phyloP scores from a whole-genome alignment of 805 yeast genomes.

The Yamadazyma endophytica region DNA sequence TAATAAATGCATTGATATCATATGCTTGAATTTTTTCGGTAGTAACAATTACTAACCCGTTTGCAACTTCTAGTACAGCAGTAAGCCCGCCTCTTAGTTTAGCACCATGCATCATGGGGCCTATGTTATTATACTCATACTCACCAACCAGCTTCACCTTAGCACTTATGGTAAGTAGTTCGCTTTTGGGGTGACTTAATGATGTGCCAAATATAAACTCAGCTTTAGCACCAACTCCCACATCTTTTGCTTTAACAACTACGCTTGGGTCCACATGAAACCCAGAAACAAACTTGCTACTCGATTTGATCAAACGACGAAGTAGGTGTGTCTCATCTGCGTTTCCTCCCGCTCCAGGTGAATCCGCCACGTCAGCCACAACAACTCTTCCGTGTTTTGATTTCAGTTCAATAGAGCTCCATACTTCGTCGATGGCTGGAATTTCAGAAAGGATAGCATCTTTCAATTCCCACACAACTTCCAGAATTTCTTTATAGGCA shows the following conservation, averaged over 20 bases:
- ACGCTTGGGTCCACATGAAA: constrained; percentile 4
- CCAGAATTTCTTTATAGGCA: constrained; percentile 3
- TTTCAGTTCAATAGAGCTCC: background rate
- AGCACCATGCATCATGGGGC: constrained; percentile 4
- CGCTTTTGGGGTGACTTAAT: constrained; percentile 1
- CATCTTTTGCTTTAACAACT: background rate
- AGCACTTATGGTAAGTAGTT: background rate
- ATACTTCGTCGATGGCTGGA: background rate
- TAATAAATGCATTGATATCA: constrained; percentile 4
- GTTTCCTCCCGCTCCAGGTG: constrained; percentile 3
- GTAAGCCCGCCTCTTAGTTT: constrained; percentile 1
- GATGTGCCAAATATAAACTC: constrained; percentile 1
- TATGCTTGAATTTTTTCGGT: constrained; percentile 6
- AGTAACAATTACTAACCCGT: constrained; percentile 2
- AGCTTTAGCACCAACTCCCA: background rate
- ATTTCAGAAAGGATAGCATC: background rate
- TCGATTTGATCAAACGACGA: background rate
- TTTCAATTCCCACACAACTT: constrained; percentile 2
- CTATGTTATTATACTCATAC: constrained; percentile 1
- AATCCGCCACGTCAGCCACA: constrained; percentile 3
- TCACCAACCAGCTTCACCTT: background rate
- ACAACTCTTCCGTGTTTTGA: constrained; percentile 2
- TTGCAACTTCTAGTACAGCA: constrained; percentile 1
- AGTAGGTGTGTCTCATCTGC: constrained; percentile 4
- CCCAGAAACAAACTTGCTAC: constrained; percentile 1